Evolutionary conservation across 441 rosid genomes (phyloP).

Genomic region (Raphanus hybrid): DNA sequence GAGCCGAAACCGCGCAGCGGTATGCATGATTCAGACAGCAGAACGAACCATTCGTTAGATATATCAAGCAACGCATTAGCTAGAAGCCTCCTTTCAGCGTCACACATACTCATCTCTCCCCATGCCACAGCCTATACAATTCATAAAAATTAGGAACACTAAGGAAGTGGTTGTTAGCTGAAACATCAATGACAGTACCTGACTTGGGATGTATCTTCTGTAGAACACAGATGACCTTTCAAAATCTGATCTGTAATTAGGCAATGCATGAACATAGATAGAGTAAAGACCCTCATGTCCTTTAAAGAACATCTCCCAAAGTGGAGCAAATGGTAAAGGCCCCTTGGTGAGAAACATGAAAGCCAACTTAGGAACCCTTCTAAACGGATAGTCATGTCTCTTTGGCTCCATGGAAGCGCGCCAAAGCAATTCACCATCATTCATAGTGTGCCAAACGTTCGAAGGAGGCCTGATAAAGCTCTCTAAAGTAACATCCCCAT

Average conservation of each 20-base stretch:
- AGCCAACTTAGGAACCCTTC: slow-evolving; percentile 72
- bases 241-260: slow-evolving; percentile 54
- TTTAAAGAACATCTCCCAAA: slow-evolving; percentile 78
- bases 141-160: slow-evolving; percentile 2
- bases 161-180: not conserved
- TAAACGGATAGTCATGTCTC: slow-evolving; percentile 59
- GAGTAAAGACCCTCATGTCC: slow-evolving; percentile 62
- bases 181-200: slow-evolving; percentile 53
- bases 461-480: slow-evolving; percentile 69
- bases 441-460: slow-evolving; percentile 64
- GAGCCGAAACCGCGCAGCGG: slow-evolving; percentile 81
- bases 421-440: slow-evolving; percentile 73
- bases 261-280: slow-evolving; percentile 69
- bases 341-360: slow-evolving; percentile 88
- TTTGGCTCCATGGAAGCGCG: slow-evolving; percentile 68
- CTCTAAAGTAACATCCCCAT: slow-evolving; percentile 44
- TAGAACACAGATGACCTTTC: slow-evolving; percentile 67
- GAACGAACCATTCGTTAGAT: slow-evolving; percentile 91
- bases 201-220: slow-evolving; percentile 82
- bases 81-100: slow-evolving; percentile 88
- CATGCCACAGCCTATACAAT: slow-evolving; percentile 69
- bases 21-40: slow-evolving; percentile 87
- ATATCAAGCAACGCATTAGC: slow-evolving; percentile 90
- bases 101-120: slow-evolving; percentile 97
- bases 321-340: slow-evolving; percentile 75